Conservation (phyloP, 352 stramenopile genomes). For the Phytopythium montanum region DNA sequence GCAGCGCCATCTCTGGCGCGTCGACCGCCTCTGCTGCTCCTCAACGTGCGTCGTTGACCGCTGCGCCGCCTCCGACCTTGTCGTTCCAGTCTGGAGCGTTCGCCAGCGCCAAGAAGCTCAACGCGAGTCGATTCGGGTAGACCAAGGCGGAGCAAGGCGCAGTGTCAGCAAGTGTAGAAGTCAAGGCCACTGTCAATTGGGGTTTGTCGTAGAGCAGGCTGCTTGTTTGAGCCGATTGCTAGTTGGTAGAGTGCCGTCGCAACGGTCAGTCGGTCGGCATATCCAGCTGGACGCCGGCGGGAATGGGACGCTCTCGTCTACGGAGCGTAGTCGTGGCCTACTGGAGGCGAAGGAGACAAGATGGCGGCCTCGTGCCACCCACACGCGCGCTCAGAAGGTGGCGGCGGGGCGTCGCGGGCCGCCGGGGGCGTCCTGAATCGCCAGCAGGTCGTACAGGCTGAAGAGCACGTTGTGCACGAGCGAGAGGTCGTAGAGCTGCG, state of each 20-base stretch:
- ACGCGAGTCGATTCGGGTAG: constrained; percentile 49
- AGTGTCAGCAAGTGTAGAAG: neutral
- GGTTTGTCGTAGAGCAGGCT: neutral
- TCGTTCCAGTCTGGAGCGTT: constrained; percentile 9
- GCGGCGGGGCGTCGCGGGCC: constrained; percentile 29
- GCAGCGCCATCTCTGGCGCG: constrained; percentile 35
- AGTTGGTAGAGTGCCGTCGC: neutral
- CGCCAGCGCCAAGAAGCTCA: constrained; percentile 23
- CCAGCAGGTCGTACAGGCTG: constrained; percentile 40
- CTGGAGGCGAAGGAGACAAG: neutral
- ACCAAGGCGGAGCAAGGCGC: neutral
- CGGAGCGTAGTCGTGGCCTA: neutral
- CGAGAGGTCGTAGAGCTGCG: constrained; percentile 46
- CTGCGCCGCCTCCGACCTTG: neutral
- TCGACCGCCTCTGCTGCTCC: neutral
- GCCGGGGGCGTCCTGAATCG: constrained; percentile 31
- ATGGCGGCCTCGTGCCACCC: neutral
- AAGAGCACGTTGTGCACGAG: constrained; percentile 43
- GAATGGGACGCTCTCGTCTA: neutral
- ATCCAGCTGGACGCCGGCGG: neutral
- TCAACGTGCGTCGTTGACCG: neutral
- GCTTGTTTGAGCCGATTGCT: neutral
- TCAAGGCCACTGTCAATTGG: neutral
- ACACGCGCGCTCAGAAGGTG: constrained; percentile 27
- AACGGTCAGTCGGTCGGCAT: neutral